Evolutionary conservation across 805 yeast species (phyloP).

Genomic region (Starmerella khaoyaiensis): DNA sequence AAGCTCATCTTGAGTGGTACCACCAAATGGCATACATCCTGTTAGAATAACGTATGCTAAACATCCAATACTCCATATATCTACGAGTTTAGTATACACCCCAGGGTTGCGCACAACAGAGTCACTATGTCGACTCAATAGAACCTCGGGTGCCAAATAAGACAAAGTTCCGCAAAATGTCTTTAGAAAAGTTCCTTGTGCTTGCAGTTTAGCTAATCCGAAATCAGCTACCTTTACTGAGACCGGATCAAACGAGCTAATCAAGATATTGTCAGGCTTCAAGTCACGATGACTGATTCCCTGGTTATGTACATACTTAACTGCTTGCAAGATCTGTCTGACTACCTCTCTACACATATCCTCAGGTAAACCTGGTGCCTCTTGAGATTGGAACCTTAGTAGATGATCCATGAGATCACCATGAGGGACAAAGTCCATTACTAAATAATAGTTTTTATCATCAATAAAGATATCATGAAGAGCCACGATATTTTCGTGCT

Average conservation of each 20-base stretch:
- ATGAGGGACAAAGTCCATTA: constrained; percentile 92
- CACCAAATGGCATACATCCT: constrained; percentile 89
- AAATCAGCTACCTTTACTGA: constrained; percentile 88
- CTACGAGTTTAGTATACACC: constrained; percentile 71
- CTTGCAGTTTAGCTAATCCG: constrained; percentile 86
- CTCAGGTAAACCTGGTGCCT: constrained; percentile 48
- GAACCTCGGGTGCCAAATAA: constrained; percentile 91
- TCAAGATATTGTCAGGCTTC: constrained; percentile 89
- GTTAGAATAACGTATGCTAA: constrained; percentile 81
- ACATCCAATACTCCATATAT: constrained; percentile 97
- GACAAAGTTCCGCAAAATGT: constrained; percentile 97
- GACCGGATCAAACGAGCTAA: constrained; percentile 84
- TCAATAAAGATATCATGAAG: constrained; percentile 81
- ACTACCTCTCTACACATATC: constrained; percentile 79
- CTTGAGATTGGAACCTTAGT: constrained; percentile 11
- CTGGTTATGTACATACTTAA: constrained; percentile 71
- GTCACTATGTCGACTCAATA: constrained; percentile 25
- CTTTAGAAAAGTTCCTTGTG: constrained; percentile 72
- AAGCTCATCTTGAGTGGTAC: constrained; percentile 75
- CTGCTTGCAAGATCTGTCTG: constrained; percentile 70
- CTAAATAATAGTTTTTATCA: constrained; percentile 62
- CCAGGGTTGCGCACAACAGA: constrained; percentile 20
- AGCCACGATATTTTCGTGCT: constrained; percentile 76
- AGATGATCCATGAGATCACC: constrained; percentile 84
- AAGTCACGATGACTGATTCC: constrained; percentile 95